These are phyloP conservation scores for Entomortierella parvispora DNA, from an alignment of 192 early-diverging fungal genomes.

Conservation along the genomic window DNA sequence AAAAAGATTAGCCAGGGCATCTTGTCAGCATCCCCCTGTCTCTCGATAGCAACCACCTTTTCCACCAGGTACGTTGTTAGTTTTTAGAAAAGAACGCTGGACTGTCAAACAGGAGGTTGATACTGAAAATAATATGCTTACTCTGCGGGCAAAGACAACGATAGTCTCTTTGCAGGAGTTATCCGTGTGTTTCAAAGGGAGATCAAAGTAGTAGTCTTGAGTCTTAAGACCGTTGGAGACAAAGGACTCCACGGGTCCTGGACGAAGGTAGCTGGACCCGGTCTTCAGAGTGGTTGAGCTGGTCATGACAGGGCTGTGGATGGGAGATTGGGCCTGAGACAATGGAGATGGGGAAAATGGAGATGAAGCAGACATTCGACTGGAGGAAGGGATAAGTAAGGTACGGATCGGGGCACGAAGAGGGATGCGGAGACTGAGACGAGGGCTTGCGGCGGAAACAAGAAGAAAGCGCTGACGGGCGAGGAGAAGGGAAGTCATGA, in stretches of 20 bases:
- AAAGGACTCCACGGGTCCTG: slow-evolving; percentile 43
- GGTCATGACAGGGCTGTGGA: background rate
- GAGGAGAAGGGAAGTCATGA: no score
- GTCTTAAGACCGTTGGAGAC: slow-evolving; percentile 41
- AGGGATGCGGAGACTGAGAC: no score
- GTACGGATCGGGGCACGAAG: no score
- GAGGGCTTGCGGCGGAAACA: no score
- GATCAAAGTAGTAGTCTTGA: slow-evolving; percentile 50
- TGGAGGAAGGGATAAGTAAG: no score
- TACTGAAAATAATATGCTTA: background rate
- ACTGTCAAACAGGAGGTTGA: no score
- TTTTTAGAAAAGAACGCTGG: no score
- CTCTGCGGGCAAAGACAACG: slow-evolving; percentile 40
- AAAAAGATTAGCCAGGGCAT: slow-evolving; percentile 50
- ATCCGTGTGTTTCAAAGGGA: slow-evolving; percentile 38
- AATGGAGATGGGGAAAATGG: background rate
- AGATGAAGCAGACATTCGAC: no score
- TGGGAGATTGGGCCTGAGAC: background rate
- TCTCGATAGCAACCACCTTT: slow-evolving; percentile 40
- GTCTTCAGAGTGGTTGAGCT: background rate
- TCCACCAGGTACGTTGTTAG: no score
- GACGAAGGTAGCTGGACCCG: slow-evolving; percentile 27
- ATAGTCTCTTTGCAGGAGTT: slow-evolving; percentile 35
- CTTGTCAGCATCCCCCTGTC: slow-evolving; percentile 38
- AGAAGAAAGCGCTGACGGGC: no score